A percentile compares a stretch with the other conserved stretches of the same genome.
Conservation (phyloP, 305 asterid species). For the Fraxinus velutina region DNA sequence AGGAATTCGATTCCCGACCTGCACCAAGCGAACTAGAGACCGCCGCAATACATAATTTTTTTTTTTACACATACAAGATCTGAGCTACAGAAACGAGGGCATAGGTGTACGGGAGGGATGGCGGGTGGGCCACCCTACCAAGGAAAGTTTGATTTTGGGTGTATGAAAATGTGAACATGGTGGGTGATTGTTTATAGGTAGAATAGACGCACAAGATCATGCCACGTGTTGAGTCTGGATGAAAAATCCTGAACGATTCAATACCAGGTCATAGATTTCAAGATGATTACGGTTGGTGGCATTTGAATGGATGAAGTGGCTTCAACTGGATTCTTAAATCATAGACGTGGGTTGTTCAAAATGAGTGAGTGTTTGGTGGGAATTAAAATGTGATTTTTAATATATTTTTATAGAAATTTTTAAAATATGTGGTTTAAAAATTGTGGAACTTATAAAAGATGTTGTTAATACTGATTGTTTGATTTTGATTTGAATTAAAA, state of each 20-base stretch:
- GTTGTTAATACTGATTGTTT: too few relatives aligned
- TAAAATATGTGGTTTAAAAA: too few relatives aligned
- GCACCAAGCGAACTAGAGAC: slow-evolving; percentile 34
- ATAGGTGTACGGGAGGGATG: not conserved
- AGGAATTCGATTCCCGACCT: slow-evolving; percentile 25
- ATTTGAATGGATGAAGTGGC: not conserved
- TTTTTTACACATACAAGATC: not conserved
- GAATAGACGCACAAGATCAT: not conserved
- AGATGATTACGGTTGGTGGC: not conserved
- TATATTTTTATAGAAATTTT: too few relatives aligned
- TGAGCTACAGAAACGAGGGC: not conserved
- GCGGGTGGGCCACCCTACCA: not conserved
- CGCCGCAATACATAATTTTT: slow-evolving; percentile 2
- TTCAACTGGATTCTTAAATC: not conserved
- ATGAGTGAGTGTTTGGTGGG: too few relatives aligned
- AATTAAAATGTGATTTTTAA: too few relatives aligned
- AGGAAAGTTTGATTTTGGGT: not conserved
- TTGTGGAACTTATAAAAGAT: too few relatives aligned
- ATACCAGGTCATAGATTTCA: not conserved
- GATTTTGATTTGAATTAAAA: too few relatives aligned
- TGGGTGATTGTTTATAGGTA: not conserved
- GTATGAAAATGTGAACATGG: not conserved
- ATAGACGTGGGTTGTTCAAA: not conserved
- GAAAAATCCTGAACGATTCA: not conserved
- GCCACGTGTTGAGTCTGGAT: not conserved